A percentile compares a stretch with the other conserved stretches of the same genome.
Conservation (phyloP, 345 rosid species). For the Eucalyptus cloeziana region DNA sequence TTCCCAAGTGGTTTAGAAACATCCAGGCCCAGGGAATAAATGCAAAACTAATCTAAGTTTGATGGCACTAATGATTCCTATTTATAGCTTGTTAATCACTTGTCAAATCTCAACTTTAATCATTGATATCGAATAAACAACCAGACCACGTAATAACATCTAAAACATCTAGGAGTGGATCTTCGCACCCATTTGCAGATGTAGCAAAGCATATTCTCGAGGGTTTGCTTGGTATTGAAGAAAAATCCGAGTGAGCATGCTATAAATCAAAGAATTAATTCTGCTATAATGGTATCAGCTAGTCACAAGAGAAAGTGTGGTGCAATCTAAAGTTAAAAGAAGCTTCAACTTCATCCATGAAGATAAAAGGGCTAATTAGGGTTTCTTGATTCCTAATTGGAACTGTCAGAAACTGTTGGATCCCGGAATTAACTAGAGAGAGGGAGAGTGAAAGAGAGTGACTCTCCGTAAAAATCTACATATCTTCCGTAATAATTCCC, state of each 20-base stretch:
- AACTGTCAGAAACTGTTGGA: neutral
- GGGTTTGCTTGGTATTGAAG: neutral
- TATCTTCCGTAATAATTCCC: neutral
- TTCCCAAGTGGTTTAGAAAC: neutral
- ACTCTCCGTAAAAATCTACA: neutral
- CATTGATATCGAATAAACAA: neutral
- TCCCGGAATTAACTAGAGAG: neutral
- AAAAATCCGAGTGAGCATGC: neutral
- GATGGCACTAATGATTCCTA: neutral
- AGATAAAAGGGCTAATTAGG: neutral
- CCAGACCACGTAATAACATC: neutral
- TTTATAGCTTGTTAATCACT: neutral
- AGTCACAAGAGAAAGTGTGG: neutral
- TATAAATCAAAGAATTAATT: neutral
- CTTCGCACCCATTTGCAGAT: neutral
- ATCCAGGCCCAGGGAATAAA: neutral
- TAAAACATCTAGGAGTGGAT: neutral
- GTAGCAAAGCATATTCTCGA: neutral
- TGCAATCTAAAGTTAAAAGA: neutral
- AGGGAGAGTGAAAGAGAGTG: neutral
- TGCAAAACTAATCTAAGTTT: neutral
- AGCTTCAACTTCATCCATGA: neutral
- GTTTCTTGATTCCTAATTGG: neutral
- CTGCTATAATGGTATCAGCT: neutral
- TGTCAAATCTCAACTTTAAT: neutral